Percentiles rank a stretch among this genome's conserved stretches.
Evolutionary conservation across 1,139 yeast species (phyloP).

Genomic region (Meyerozyma elateridarum): DNA sequence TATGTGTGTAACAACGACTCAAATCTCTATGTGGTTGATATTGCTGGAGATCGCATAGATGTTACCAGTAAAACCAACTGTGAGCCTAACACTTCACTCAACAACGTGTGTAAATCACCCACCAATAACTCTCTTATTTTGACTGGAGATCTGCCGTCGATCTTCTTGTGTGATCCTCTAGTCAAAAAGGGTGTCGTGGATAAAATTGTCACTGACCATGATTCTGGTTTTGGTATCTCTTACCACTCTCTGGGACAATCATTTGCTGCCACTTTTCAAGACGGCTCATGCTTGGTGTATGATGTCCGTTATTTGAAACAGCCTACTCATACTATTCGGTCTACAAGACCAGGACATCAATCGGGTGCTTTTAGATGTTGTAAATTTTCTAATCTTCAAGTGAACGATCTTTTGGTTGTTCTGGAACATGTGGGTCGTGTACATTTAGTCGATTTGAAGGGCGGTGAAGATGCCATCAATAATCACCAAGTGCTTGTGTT

Average conservation of each 20-base stretch:
- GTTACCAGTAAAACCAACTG: conserved; percentile 26
- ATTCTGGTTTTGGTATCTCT: conserved; percentile 80
- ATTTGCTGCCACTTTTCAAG: conserved; percentile 81
- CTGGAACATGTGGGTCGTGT: conserved; percentile 86
- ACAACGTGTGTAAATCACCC: conserved; percentile 35
- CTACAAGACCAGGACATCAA: conserved; percentile 58
- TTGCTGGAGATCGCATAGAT: conserved; percentile 17
- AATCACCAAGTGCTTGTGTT: conserved; percentile 72
- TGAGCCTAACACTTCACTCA: conserved; percentile 37
- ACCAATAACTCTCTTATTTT: conserved; percentile 26
- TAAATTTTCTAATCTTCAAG: conserved; percentile 60
- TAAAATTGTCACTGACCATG: conserved; percentile 52
- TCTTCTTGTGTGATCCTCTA: conserved; percentile 35
- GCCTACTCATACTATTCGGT: conserved; percentile 52
- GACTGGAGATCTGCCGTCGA: conserved; percentile 38
- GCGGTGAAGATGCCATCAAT: conserved; percentile 32
- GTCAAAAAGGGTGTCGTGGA: conserved; percentile 1
- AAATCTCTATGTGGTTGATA: conserved; percentile 59
- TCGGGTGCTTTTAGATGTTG: conserved; percentile 62
- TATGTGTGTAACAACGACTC: conserved; percentile 82
- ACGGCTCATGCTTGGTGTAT: conserved; percentile 72
- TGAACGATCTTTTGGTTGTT: conserved; percentile 70
- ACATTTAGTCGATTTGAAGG: conserved; percentile 75
- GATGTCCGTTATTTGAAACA: conserved; percentile 59
- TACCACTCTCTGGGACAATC: conserved; percentile 67